phyloP scores from a whole-genome alignment of 1,284 basidiomycete species.

The Phellinidium pouzarii region DNA sequence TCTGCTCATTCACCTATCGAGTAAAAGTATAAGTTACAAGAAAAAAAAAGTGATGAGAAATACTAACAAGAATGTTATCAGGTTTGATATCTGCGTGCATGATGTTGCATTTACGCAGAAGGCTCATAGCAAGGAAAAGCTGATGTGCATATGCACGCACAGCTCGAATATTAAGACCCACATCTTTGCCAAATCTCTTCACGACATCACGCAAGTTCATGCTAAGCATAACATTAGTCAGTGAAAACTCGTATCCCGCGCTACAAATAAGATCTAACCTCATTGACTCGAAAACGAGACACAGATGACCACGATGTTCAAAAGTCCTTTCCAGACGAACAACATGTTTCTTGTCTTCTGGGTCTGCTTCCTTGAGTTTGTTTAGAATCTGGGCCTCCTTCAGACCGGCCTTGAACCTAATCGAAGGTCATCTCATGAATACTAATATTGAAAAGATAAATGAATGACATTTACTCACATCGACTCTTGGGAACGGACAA shows the following conservation, averaged over 20 bases:
- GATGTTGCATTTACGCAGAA: conserved; percentile 84
- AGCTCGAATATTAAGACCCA: conserved; percentile 92
- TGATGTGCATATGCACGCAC: conserved; percentile 98
- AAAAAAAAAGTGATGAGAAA: conserved; percentile 11
- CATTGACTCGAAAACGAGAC: conserved; percentile 92
- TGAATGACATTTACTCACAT: conserved; percentile 60
- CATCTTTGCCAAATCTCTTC: conserved; percentile 98
- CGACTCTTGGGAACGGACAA: conserved; percentile 91
- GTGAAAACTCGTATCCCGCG: conserved; percentile 2
- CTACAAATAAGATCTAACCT: conserved; percentile 47
- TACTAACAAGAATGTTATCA: conserved; percentile 84
- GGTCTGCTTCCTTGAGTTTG: conserved; percentile 83
- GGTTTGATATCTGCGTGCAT: conserved; percentile 99
- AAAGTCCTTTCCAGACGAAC: conserved; percentile 90
- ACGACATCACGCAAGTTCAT: conserved; percentile 99
- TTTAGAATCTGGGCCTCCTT: conserved; percentile 90
- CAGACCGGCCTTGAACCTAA: conserved; percentile 88
- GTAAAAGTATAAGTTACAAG: background rate
- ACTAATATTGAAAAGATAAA: background rate
- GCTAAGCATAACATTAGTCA: conserved; percentile 36
- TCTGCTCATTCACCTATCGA: conserved; percentile 85
- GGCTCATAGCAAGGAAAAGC: conserved; percentile 81
- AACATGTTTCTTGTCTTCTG: conserved; percentile 94
- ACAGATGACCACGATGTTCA: conserved; percentile 94
- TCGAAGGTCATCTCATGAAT: conserved; percentile 13